Conservation (phyloP, 192 early-diverging fungal genomes). For the Podila verticillata region DNA sequence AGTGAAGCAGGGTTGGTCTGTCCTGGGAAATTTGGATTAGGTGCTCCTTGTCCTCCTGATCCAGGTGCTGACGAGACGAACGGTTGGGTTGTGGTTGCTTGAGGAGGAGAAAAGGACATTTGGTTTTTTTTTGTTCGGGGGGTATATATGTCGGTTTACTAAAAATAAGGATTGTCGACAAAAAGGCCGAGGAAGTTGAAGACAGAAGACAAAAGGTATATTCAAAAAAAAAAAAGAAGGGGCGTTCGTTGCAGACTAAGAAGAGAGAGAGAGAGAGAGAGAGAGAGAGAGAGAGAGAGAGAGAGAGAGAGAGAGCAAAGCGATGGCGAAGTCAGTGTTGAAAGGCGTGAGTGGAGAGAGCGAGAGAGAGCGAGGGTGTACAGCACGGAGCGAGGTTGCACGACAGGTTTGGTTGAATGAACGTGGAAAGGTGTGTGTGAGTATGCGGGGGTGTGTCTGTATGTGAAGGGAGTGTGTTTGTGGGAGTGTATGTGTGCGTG, state of each 20-base stretch:
- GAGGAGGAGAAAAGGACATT: slow-evolving; percentile 2
- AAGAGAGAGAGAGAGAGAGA: too few species aligned
- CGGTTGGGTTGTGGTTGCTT: not conserved
- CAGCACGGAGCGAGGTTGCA: too few species aligned
- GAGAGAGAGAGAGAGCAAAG: too few species aligned
- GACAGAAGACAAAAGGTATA: too few species aligned
- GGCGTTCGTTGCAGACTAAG: too few species aligned
- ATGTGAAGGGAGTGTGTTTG: not conserved
- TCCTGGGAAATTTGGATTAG: not conserved
- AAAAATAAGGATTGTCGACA: not conserved
- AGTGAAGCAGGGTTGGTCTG: slow-evolving; percentile 18
- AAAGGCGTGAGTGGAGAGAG: too few species aligned
- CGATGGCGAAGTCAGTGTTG: too few species aligned
- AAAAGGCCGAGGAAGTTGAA: too few species aligned
- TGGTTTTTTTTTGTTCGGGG: not conserved
- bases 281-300: too few species aligned
- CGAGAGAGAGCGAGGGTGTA: too few species aligned
- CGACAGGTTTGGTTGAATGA: not conserved
- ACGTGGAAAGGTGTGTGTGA: not conserved
- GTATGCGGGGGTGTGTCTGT: not conserved
- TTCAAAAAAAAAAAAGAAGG: too few species aligned
- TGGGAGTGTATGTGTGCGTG: not conserved
- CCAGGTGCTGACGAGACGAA: not conserved
- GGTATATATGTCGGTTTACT: not conserved
- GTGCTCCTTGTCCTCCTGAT: not conserved